Evolutionary conservation across 495 filamentous ascomycete genomes (phyloP), one percentile per base, ranked within the genome.

Genomic region (Astrothelium macrocarpum): DNA sequence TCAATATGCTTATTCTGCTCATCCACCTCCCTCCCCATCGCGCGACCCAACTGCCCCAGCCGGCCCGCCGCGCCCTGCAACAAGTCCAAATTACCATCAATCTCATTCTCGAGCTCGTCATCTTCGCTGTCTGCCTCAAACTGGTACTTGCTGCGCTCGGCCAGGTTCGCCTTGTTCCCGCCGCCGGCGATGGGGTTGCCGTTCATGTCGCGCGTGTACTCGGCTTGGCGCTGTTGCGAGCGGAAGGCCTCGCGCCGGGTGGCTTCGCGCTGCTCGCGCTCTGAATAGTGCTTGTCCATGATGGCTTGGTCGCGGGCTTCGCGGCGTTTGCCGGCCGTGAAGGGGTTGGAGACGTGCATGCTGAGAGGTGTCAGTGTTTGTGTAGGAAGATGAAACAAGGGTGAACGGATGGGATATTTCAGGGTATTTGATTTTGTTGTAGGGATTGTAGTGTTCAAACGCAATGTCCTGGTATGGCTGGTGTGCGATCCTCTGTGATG

Each of bases 51-150:
- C 46, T 74, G 76, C 49, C 91, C 87, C 73, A 96, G 72, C 62
- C 82, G 74, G 46, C 81, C 78, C 20, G 85, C 85, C 45, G 82
- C 83, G 45, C 80, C 77, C 42, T 81, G 71, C n/a, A 72, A 60
- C 14, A 59, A 61, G 32, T 73, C 73, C 59, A 78, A 42, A 59
- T 74, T 74, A 25, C 53, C 63, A 16, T 74, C 75, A 67, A 78
- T 77, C 65, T 78, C 76, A 60, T 79, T 74, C 71, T 95, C 90
- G 81, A 89, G 84, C 59, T 82, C 82, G 36, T 91, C 89, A 60
- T 91, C 87, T 63, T 89, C 85, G 39, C 82, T 84, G 70, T 91
- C 87, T 12, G 85, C 86, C 72, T 89, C 84, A 71, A 91, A 94
- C 66, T 90, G 88, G 64, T 87, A 92, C 74, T 89, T 90, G 9